These are phyloP conservation scores for Boletus sensibilis DNA, from an alignment of 768 basidiomycete genomes.

Conservation along the genomic window DNA sequence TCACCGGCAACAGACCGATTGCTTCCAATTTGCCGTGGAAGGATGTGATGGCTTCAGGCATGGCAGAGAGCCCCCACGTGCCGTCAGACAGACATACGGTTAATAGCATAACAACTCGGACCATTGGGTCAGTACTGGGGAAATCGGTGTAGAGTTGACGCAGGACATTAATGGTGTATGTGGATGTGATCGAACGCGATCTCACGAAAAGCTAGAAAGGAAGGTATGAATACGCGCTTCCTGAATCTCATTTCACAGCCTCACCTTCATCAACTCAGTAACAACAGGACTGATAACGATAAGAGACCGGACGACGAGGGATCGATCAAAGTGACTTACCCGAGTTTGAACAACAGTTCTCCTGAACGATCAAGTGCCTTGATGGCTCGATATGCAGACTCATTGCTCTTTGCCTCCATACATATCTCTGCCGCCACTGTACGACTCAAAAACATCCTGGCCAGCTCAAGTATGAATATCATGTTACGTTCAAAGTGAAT, in stretches of 20 bases:
- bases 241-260: background rate
- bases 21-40: conserved; percentile 53
- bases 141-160: conserved; percentile 67
- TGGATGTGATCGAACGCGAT: conserved; percentile 61
- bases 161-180: conserved; percentile 49
- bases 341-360: conserved; percentile 64
- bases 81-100: conserved; percentile 52
- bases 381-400: conserved; percentile 65
- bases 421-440: conserved; percentile 83
- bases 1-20: conserved; percentile 55
- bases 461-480: conserved; percentile 2
- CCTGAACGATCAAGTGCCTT: conserved; percentile 65
- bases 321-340: conserved; percentile 41
- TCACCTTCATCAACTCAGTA: conserved; percentile 67
- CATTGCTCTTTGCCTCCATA: conserved; percentile 76
- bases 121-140: conserved; percentile 55
- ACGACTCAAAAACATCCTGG: conserved; percentile 78
- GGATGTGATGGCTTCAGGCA: conserved; percentile 26
- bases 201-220: conserved; percentile 59
- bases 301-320: background rate
- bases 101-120: conserved; percentile 73
- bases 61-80: conserved; percentile 27
- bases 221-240: conserved; percentile 3
- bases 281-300: conserved; percentile 41
- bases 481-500: background rate